Conservation (phyloP, 148 eudicot species). For the Beta vulgaris region DNA sequence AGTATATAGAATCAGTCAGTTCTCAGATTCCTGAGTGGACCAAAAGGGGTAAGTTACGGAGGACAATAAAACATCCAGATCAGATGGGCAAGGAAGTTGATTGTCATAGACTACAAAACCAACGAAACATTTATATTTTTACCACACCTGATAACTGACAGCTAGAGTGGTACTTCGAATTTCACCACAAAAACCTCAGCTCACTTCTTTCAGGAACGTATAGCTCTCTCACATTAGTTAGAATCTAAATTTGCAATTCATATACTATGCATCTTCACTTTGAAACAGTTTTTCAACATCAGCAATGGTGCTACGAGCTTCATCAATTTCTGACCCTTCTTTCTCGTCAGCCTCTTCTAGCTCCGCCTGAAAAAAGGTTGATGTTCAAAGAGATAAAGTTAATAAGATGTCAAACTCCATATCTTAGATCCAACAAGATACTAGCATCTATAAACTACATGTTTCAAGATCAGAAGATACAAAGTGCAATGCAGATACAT, state of each 20-base stretch:
- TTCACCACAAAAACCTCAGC: background rate
- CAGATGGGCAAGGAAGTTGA: background rate
- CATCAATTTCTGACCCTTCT: constrained; percentile 65
- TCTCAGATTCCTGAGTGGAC: too few relatives aligned
- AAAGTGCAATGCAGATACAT: background rate
- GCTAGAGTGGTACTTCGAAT: background rate
- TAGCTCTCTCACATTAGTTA: background rate
- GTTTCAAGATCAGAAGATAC: background rate
- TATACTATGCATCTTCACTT: constrained; percentile 43
- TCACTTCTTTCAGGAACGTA: background rate
- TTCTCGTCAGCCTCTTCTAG: constrained; percentile 55
- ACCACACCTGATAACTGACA: background rate
- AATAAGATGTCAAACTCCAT: background rate
- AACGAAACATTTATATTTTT: too few relatives aligned
- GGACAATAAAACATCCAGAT: too few relatives aligned
- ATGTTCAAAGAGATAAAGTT: constrained; percentile 1
- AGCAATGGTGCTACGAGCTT: constrained; percentile 55
- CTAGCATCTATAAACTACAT: background rate
- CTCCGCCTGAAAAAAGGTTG: constrained; percentile 30
- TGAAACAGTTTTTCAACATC: constrained; percentile 64
- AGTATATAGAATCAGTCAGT: background rate
- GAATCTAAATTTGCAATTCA: background rate
- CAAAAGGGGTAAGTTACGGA: too few relatives aligned
- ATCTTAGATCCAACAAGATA: background rate
- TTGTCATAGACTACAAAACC: background rate